phyloP scores from a whole-genome alignment of 305 asterid species.

The Petunia hybrid region DNA sequence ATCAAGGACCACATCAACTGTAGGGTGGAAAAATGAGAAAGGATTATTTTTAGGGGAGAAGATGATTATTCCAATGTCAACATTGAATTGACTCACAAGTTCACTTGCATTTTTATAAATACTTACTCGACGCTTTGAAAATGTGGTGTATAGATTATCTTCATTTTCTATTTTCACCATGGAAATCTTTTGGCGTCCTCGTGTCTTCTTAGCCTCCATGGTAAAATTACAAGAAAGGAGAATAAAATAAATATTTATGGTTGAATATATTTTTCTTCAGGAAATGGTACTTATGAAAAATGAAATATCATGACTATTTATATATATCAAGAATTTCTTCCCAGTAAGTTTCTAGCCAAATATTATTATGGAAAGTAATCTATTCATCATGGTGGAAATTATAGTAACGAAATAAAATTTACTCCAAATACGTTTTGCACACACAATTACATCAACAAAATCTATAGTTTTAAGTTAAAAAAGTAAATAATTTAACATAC shows the following conservation, averaged over 20 bases:
- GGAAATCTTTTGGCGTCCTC: not conserved
- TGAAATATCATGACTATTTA: not conserved
- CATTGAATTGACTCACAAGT: constrained; percentile 40
- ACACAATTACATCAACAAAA: not conserved
- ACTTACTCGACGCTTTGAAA: constrained; percentile 12
- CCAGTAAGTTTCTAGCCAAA: not conserved
- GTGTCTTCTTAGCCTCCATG: constrained; percentile 37
- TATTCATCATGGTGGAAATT: no score
- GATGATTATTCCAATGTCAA: constrained; percentile 45
- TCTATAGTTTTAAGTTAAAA: not conserved
- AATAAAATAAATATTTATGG: not conserved
- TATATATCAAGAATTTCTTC: not conserved
- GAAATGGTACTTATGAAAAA: not conserved
- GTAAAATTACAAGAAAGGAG: not conserved
- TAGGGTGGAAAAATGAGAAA: constrained; percentile 52
- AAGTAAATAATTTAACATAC: no score
- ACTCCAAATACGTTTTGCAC: not conserved
- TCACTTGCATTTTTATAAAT: constrained; percentile 45
- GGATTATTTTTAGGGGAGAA: constrained; percentile 48
- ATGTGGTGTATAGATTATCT: not conserved
- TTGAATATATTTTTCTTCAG: not conserved
- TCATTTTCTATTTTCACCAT: not conserved
- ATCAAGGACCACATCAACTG: constrained; percentile 39
- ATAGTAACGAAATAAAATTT: no score
- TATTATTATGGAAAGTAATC: not conserved